Conservation (phyloP, 345 rosid species). For the Limnanthes douglasii region DNA sequence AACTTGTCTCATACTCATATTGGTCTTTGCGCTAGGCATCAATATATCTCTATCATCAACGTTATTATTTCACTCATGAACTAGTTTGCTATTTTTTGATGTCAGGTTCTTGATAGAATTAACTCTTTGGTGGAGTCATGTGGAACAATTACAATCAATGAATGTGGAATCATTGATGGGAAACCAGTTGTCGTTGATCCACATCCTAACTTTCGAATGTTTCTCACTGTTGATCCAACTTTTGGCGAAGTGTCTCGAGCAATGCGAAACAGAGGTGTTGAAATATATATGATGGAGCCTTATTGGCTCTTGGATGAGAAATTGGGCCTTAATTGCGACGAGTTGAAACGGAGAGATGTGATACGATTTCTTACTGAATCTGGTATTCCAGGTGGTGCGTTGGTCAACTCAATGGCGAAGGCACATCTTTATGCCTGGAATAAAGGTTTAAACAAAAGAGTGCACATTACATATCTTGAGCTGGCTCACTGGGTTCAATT, state of each 20-base stretch:
- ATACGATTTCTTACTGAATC: conserved; percentile 57
- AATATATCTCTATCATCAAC: conserved; percentile 2
- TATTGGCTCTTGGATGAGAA: conserved; percentile 52
- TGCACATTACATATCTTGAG: conserved; percentile 64
- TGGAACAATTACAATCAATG: conserved; percentile 83
- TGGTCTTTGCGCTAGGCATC: not conserved
- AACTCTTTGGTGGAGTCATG: conserved; percentile 88
- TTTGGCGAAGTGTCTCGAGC: conserved; percentile 93
- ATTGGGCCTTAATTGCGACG: conserved; percentile 21
- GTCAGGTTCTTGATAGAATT: conserved; percentile 91
- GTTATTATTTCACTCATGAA: conserved; percentile 3
- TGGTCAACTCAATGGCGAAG: conserved; percentile 74
- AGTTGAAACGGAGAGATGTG: conserved; percentile 41
- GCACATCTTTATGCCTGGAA: conserved; percentile 62
- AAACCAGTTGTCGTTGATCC: conserved; percentile 63
- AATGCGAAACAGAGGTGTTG: conserved; percentile 97
- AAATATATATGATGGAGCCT: conserved; percentile 86
- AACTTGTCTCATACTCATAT: not conserved
- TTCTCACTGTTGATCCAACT: conserved; percentile 76
- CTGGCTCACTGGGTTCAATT: conserved; percentile 78
- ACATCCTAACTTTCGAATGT: conserved; percentile 78
- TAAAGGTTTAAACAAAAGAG: conserved; percentile 31
- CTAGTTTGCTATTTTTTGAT: conserved; percentile 3
- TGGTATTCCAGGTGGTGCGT: conserved; percentile 45
- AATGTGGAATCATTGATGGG: conserved; percentile 82